phyloP scores from a whole-genome alignment of 2,329 filamentous ascomycete genomes.

The Aspergillus versicolor region DNA sequence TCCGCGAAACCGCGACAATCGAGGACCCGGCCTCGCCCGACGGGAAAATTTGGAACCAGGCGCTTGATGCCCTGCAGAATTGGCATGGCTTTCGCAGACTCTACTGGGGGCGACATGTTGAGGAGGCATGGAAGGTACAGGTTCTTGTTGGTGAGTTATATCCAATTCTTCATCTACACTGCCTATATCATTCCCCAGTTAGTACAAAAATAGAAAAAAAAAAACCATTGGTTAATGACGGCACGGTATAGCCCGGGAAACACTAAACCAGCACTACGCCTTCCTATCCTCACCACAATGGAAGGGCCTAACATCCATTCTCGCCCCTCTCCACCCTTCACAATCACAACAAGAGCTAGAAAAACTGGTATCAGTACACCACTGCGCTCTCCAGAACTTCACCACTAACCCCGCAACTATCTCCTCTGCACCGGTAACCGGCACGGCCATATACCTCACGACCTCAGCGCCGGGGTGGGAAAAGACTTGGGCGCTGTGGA shows the following conservation, averaged over 20 bases:
- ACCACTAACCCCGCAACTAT: conserved; percentile 19
- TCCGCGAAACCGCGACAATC: conserved; percentile 36
- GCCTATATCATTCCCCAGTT: neutral
- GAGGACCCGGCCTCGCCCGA: conserved; percentile 58
- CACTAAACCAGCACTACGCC: conserved; percentile 22
- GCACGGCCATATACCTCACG: conserved; percentile 32
- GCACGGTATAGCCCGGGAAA: conserved; percentile 16
- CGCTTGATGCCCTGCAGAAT: conserved; percentile 18
- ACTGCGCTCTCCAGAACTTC: conserved; percentile 26
- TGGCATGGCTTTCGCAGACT: conserved; percentile 26
- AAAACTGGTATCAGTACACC: conserved; percentile 8
- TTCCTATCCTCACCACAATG: conserved; percentile 24
- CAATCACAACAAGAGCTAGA: neutral
- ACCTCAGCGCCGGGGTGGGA: conserved; percentile 20
- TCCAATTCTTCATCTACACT: too few relatives aligned
- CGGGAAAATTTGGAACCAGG: conserved; percentile 22
- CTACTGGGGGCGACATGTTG: conserved; percentile 33
- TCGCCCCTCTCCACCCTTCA: conserved; percentile 19
- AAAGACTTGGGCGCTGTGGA: conserved; percentile 28
- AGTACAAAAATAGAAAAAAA: too few relatives aligned
- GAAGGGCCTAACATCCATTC: conserved; percentile 14
- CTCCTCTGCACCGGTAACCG: conserved; percentile 28
- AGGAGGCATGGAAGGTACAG: conserved; percentile 29
- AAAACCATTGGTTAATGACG: too few relatives aligned
- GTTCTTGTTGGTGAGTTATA: conserved; percentile 26